A percentile compares a stretch with the other conserved stretches of the same genome.
Evolutionary conservation across 1,284 basidiomycete genomes (phyloP).

Genomic region (Inonotus obliquus): DNA sequence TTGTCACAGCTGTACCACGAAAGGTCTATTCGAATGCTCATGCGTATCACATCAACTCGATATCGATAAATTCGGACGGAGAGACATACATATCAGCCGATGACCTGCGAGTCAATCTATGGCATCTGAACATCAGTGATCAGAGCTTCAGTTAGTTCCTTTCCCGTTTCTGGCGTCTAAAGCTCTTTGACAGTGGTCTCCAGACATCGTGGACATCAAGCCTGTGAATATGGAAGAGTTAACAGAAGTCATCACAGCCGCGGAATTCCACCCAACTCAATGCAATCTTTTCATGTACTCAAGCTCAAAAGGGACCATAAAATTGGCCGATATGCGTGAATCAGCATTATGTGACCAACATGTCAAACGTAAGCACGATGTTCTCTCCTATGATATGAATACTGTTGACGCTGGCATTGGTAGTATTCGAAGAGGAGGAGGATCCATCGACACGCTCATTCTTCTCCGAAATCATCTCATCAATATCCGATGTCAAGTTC

Average conservation of each 20-base stretch:
- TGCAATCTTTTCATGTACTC: slow-evolving; percentile 99
- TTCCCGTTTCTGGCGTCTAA: background rate
- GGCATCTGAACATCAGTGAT: slow-evolving; percentile 98
- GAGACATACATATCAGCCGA: slow-evolving; percentile 99
- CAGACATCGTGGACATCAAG: slow-evolving; percentile 99
- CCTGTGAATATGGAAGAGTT: slow-evolving; percentile 99
- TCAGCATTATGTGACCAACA: slow-evolving; percentile 95
- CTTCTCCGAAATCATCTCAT: slow-evolving; percentile 99
- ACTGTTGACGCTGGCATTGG: slow-evolving; percentile 5
- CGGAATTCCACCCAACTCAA: slow-evolving; percentile 96
- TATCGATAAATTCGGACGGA: slow-evolving; percentile 98
- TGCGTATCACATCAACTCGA: slow-evolving; percentile 99
- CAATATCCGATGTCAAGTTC: slow-evolving; percentile 99
- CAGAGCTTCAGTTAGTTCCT: slow-evolving; percentile 86
- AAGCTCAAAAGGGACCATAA: slow-evolving; percentile 99
- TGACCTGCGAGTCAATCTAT: slow-evolving; percentile 94
- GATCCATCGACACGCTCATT: slow-evolving; percentile 97
- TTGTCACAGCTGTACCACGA: slow-evolving; percentile 96
- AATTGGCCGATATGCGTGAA: slow-evolving; percentile 99
- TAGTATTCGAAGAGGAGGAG: slow-evolving; percentile 98
- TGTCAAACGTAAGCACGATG: slow-evolving; percentile 76
- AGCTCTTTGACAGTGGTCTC: background rate
- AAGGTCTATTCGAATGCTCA: slow-evolving; percentile 99
- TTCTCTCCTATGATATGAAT: slow-evolving; percentile 20
- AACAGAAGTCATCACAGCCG: slow-evolving; percentile 98